Percentiles rank a stretch among this genome's conserved stretches.
Conservation (phyloP, 2,329 filamentous ascomycete genomes). For the Eurotiales sp. region DNA sequence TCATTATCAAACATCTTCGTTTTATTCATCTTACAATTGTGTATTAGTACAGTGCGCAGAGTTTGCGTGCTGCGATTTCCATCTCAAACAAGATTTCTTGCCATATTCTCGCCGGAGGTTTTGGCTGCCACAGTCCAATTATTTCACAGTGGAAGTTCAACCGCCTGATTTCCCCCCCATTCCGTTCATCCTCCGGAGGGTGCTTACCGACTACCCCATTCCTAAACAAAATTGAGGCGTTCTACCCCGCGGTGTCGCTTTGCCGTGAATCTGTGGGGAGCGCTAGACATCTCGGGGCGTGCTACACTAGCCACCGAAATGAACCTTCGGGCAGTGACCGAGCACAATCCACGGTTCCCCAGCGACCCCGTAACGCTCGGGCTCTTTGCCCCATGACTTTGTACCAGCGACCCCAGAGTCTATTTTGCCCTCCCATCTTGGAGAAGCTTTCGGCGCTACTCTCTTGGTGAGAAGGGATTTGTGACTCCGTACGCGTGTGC, state of each 20-base stretch:
- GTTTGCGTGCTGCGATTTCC: constrained; percentile 4
- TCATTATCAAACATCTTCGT: background rate
- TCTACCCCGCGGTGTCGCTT: background rate
- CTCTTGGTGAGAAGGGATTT: background rate
- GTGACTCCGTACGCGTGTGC: background rate
- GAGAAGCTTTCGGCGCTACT: background rate
- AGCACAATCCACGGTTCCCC: background rate
- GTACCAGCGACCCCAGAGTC: constrained; percentile 2
- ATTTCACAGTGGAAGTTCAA: background rate
- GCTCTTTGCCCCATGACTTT: background rate
- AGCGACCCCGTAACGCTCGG: constrained; percentile 2
- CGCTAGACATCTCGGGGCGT: constrained; percentile 8
- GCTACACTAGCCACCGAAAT: constrained; percentile 4
- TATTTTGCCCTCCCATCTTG: constrained; percentile 1
- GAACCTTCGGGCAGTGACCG: constrained; percentile 1
- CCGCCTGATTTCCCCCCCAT: background rate
- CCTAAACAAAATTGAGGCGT: background rate
- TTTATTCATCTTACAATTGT: background rate
- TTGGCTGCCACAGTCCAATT: background rate
- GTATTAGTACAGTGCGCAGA: constrained; percentile 2
- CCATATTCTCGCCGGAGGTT: too few species aligned
- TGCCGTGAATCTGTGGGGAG: background rate
- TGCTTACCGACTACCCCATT: background rate
- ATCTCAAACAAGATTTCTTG: background rate
- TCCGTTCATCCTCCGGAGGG: background rate